Percentiles rank a stretch among this genome's conserved stretches.
These are phyloP conservation scores for Gossypium rotundifolium DNA, from an alignment of 345 rosid genomes.

Conservation along the genomic window DNA sequence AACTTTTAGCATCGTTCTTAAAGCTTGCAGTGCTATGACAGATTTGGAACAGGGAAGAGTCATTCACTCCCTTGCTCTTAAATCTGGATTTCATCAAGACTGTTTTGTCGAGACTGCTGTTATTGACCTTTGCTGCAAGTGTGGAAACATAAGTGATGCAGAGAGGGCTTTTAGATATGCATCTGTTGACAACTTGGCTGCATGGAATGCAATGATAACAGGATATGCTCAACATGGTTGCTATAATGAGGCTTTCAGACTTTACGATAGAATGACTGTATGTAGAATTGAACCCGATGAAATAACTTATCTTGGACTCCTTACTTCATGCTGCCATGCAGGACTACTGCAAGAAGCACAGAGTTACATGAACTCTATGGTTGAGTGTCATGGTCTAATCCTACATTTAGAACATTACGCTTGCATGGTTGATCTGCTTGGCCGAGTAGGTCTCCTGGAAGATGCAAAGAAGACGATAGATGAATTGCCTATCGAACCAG, in stretches of 20 bases:
- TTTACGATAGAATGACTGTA: slow-evolving; percentile 27
- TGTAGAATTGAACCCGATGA: slow-evolving; percentile 37
- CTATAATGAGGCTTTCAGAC: slow-evolving; percentile 24
- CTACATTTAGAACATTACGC: slow-evolving; percentile 39
- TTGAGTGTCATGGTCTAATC: slow-evolving; percentile 25
- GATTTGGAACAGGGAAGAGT: slow-evolving; percentile 32
- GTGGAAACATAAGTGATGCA: slow-evolving; percentile 34
- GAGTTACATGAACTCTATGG: slow-evolving; percentile 21
- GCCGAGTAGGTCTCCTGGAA: slow-evolving; percentile 36
- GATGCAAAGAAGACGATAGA: slow-evolving; percentile 32
- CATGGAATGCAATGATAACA: slow-evolving; percentile 46
- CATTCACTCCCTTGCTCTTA: slow-evolving; percentile 29
- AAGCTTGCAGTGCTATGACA: slow-evolving; percentile 33
- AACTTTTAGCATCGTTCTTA: slow-evolving; percentile 33
- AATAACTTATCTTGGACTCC: slow-evolving; percentile 37
- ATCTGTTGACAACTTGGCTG: slow-evolving; percentile 24
- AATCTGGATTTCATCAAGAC: slow-evolving; percentile 25
- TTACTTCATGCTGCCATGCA: slow-evolving; percentile 43
- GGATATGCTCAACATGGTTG: slow-evolving; percentile 43
- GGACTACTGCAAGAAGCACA: slow-evolving; percentile 35
- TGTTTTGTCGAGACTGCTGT: slow-evolving; percentile 34
- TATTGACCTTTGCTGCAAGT: slow-evolving; percentile 39
- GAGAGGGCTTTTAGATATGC: slow-evolving; percentile 28
- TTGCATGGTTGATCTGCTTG: slow-evolving; percentile 38
- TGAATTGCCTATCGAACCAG: slow-evolving; percentile 35